phyloP scores from a whole-genome alignment of 257 asterid species.

The Henckelia pumila region DNA sequence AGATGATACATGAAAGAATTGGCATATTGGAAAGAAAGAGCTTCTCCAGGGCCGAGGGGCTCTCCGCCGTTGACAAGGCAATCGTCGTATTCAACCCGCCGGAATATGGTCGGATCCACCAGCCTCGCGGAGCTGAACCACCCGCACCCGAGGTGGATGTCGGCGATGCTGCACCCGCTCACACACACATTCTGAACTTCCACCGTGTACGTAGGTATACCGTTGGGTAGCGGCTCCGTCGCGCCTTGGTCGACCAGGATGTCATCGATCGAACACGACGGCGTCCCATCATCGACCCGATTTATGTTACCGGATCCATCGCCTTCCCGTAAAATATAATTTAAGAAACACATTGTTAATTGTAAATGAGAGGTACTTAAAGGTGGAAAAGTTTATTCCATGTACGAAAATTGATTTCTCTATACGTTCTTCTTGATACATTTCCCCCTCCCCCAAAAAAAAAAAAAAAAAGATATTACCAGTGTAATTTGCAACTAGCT shows the following conservation, averaged over 20 bases:
- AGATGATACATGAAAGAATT: constrained; percentile 40
- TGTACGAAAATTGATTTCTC: too few species aligned
- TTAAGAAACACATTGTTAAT: too few species aligned
- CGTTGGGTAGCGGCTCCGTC: constrained; percentile 66
- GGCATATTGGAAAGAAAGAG: constrained; percentile 75
- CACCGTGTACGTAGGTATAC: constrained; percentile 86
- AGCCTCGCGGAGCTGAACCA: constrained; percentile 93
- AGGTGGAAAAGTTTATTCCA: too few species aligned
- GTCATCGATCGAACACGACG: too few species aligned
- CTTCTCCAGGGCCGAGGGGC: constrained; percentile 42
- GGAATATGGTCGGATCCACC: constrained; percentile 68
- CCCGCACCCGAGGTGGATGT: constrained; percentile 72
- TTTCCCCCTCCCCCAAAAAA: too few species aligned
- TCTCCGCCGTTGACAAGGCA: constrained; percentile 81
- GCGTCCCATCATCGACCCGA: too few species aligned
- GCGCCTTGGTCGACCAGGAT: constrained; percentile 47
- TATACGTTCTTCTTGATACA: too few species aligned
- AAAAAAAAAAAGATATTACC: too few species aligned
- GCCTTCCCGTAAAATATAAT: not conserved
- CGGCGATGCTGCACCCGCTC: constrained; percentile 59
- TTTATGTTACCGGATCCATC: constrained; percentile 46
- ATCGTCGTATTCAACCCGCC: constrained; percentile 60
- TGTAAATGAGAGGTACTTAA: too few species aligned
- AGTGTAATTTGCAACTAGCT: not conserved
- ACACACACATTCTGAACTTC: constrained; percentile 69